Base-by-base conservation (phyloP, 2,329 filamentous ascomycete genomes). In the Penicillium digitatum region DNA sequence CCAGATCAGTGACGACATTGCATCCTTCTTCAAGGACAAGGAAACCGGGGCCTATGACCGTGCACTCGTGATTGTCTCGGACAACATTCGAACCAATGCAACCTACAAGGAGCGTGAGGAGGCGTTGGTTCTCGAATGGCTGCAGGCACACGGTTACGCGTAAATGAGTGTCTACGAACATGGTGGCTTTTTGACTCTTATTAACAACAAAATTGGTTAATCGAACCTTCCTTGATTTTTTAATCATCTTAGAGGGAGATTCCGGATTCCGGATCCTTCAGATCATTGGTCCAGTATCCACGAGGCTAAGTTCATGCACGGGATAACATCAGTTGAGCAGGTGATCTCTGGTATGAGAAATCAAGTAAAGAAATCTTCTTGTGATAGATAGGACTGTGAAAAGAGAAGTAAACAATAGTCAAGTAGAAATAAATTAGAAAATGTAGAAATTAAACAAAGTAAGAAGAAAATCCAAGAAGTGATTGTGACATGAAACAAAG, bases 1-100 rank as follows among this genome's bases (percentile, higher is more conserved):
- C 14, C 81, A 82, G 59, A 81, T 84, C 16, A 82, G 90, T 59
- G 80, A 85, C 61, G 90, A 96, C 51, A 94, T 99, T 66, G 81
- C 86, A 47, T 72, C 76, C 3, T 99, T 99, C 80, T 99, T 97
- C 79, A 81, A 83, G 65, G 82, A 83, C 66, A 95, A 93, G 79
- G 89, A 97, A 68, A 93, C 88, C 18, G 85, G 85, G 66, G 88
- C 86, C 46, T 97, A 92, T 73, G 89, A 95, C 71, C 86, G 94
- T 52, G 92, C 90, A 4, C 76, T 99, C 48, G 87, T 87, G 62
- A 90, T 95, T 62, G 87, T 93, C 59, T 86, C 87, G 71, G 94
- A 97, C 71, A 91, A 87, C 59, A 89, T 97, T 62, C 83, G 86
- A 39, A 90, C 88, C 11, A 87, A 92, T 66, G 90, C 90, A 5